Evolutionary conservation across 306 rosid genomes (phyloP), one percentile per base, ranked within the genome.

Genomic region (Acmispon strigosus): DNA sequence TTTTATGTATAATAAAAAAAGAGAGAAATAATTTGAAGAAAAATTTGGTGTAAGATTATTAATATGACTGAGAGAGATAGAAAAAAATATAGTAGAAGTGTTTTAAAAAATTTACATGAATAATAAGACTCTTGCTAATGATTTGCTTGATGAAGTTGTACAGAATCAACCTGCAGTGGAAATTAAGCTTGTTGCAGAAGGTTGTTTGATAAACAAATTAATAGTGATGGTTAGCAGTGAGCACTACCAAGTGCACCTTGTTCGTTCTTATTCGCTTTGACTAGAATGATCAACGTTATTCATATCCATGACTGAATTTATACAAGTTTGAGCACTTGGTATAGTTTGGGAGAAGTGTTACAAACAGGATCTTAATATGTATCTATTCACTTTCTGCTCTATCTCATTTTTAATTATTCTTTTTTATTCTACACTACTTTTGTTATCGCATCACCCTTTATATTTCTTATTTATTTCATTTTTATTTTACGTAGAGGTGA

Each of bases 171-270:
- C 16, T 12, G n/a, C 10, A 81, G 80, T 75, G 72, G 78, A 62
- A 67, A 78, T 63, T 36, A 50, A 64, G 78, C 74, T 64, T 62
- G 58, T 48, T 63, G 58, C 7, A 65, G 27, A 66, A 70, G 83
- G 55, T 66, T 66, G 78, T 29, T 79, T 41, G 56, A 69, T 42
- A 48, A 22, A 69, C 43, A 43, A 32, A 53, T 15, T 59, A 47
- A 45, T 24, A 67, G 51, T 63, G 47, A 41, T 47, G 59, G 50
- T 61, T 74, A 16, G 57, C 55, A 34, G 2, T 15, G 9, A 39
- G 50, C 78, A 51, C 63, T 39, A 37, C 51, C 45, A 60, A 59
- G 62, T 53, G 49, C 73, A 61, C 69, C 51, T 39, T 20, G 56
- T 45, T 71, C 66, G 0, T 15, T 66, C 61, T 59, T 32, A 73